Evolutionary conservation across 345 rosid species (phyloP).

Genomic region (Moringa oleifera): DNA sequence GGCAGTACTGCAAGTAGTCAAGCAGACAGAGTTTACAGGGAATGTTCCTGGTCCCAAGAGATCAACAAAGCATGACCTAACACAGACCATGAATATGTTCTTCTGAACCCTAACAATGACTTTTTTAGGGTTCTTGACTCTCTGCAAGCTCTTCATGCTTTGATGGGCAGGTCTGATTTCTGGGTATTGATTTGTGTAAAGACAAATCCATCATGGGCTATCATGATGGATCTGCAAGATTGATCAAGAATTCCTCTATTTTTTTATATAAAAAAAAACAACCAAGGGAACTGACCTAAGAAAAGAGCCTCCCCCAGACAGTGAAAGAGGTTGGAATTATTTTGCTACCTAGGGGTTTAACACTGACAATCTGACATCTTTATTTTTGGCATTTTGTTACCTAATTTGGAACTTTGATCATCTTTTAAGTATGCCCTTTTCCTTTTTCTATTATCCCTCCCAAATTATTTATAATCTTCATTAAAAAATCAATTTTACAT

Average conservation of each 20-base stretch:
- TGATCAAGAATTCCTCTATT: conserved; percentile 24
- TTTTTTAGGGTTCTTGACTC: background rate
- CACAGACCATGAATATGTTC: conserved; percentile 34
- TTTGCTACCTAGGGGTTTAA: no score
- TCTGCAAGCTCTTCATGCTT: conserved; percentile 11
- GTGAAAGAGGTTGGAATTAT: no score
- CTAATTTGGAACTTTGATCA: no score
- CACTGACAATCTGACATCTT: no score
- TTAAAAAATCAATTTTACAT: no score
- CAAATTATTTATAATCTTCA: no score
- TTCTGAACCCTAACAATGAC: conserved; percentile 21
- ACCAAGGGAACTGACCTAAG: no score
- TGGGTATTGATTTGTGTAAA: conserved; percentile 26
- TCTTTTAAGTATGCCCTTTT: no score
- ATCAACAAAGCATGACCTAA: conserved; percentile 22
- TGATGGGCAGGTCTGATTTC: background rate
- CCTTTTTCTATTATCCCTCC: no score
- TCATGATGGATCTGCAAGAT: conserved; percentile 29
- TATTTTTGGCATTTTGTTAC: no score
- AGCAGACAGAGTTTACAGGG: conserved; percentile 39
- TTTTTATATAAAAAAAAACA: no score
- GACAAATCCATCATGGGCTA: conserved; percentile 44
- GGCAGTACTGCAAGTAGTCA: conserved; percentile 17
- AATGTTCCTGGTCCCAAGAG: conserved; percentile 40
- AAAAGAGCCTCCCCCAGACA: no score